A percentile compares a stretch with the other conserved stretches of the same genome.
phyloP scores from a whole-genome alignment of 306 rosid genomes.

The Corylus americana region DNA sequence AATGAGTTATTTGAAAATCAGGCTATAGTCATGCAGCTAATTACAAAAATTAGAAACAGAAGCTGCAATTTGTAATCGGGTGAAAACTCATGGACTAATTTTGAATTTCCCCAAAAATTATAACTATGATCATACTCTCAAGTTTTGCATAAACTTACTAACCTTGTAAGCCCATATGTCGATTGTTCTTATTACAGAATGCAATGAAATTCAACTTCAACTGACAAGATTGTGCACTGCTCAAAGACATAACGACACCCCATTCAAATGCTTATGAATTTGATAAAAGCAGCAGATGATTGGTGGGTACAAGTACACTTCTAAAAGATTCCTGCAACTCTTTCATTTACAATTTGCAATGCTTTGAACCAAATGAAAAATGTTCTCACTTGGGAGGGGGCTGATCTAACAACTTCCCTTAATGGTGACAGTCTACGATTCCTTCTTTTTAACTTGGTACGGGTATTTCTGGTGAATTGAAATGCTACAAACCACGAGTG shows the following conservation, averaged over 20 bases:
- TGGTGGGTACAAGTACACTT: conserved; percentile 24
- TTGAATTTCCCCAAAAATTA: not conserved
- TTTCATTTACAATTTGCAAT: conserved; percentile 44
- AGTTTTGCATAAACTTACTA: not conserved
- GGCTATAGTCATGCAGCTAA: too few species aligned
- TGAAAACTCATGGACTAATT: not conserved
- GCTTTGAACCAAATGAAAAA: conserved; percentile 21
- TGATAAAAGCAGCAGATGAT: conserved; percentile 4
- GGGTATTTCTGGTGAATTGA: conserved; percentile 89
- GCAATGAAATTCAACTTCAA: conserved; percentile 12
- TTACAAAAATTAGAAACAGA: too few species aligned
- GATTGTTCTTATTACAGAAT: conserved; percentile 10
- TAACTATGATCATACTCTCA: not conserved
- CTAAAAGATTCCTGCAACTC: conserved; percentile 29
- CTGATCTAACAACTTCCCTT: conserved; percentile 22
- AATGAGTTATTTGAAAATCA: too few species aligned
- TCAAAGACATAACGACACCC: conserved; percentile 12
- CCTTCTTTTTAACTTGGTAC: conserved; percentile 67
- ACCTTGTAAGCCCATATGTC: not conserved
- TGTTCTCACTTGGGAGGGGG: conserved; percentile 26
- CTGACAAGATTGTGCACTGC: conserved; percentile 17
- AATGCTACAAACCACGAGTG: conserved; percentile 81
- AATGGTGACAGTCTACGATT: conserved; percentile 33
- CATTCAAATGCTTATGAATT: conserved; percentile 23
- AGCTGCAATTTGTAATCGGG: too few species aligned